Evolutionary conservation across 2,329 filamentous ascomycete genomes (phyloP).

Genomic region (Fonsecaea pugnacius): DNA sequence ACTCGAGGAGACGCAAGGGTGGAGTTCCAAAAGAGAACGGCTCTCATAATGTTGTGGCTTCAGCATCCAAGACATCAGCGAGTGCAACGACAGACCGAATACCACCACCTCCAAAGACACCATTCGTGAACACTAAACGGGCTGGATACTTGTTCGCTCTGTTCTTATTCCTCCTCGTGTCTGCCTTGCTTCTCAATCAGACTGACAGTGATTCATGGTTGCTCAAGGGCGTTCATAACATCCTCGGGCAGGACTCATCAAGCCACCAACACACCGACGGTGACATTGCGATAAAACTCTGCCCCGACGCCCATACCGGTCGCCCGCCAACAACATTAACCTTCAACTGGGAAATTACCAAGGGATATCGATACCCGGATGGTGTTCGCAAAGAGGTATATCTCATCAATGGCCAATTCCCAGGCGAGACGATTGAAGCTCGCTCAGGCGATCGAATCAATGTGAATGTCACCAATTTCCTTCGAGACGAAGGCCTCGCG

Average conservation of each 20-base stretch:
- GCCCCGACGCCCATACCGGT: background rate
- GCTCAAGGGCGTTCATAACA: background rate
- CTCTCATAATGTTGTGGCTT: slow-evolving; percentile 37
- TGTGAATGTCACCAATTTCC: slow-evolving; percentile 49
- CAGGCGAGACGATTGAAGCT: slow-evolving; percentile 56
- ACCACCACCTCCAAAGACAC: background rate
- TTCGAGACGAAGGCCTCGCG: slow-evolving; percentile 42
- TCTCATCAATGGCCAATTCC: slow-evolving; percentile 55
- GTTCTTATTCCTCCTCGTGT: background rate
- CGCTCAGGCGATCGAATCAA: slow-evolving; percentile 53
- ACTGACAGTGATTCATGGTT: background rate
- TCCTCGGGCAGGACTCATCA: background rate
- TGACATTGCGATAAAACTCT: background rate
- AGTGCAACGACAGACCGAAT: background rate
- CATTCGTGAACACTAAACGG: background rate
- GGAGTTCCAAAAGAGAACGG: slow-evolving; percentile 26
- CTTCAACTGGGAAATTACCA: slow-evolving; percentile 50
- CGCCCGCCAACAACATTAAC: slow-evolving; percentile 40
- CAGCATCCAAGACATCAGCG: background rate
- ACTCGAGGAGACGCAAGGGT: slow-evolving; percentile 21
- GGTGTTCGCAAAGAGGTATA: slow-evolving; percentile 57
- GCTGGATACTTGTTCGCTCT: background rate
- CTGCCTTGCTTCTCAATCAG: background rate
- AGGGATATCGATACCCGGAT: slow-evolving; percentile 50
- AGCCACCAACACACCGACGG: background rate